A percentile compares a stretch with the other conserved stretches of the same genome.
Conservation (phyloP, 2,329 filamentous ascomycete genomes). For the Colletotrichum sp. region DNA sequence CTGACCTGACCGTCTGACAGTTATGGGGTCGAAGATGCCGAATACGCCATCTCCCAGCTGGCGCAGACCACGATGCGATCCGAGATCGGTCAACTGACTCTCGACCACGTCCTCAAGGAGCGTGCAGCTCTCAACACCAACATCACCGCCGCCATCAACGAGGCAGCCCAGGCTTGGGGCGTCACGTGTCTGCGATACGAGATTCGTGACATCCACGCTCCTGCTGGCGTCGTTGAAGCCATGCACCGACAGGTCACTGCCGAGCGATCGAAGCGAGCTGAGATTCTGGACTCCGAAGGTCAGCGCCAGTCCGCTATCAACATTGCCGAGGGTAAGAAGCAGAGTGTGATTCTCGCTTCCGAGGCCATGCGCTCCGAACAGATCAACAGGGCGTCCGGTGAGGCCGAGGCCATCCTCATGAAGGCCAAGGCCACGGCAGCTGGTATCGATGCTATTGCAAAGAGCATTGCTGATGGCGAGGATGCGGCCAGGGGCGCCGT, state of each 20-base stretch:
- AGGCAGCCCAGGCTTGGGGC: slow-evolving; percentile 95
- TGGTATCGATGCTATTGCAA: slow-evolving; percentile 86
- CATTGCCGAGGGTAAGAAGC: slow-evolving; percentile 96
- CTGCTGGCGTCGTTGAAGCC: slow-evolving; percentile 88
- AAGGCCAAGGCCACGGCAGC: slow-evolving; percentile 85
- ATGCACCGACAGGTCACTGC: slow-evolving; percentile 99
- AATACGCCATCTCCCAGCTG: slow-evolving; percentile 97
- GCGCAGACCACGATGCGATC: slow-evolving; percentile 99
- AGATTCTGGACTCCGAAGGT: slow-evolving; percentile 96
- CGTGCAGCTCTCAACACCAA: slow-evolving; percentile 95
- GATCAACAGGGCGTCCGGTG: slow-evolving; percentile 91
- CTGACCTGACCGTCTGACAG: slow-evolving; percentile 47
- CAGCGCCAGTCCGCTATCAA: slow-evolving; percentile 98
- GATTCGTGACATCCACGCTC: slow-evolving; percentile 97
- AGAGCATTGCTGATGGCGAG: slow-evolving; percentile 74
- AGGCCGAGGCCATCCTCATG: slow-evolving; percentile 89
- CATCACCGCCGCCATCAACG: slow-evolving; percentile 98
- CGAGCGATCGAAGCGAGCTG: slow-evolving; percentile 94
- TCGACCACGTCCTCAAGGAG: slow-evolving; percentile 98
- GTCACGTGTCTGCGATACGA: slow-evolving; percentile 96
- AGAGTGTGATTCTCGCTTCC: slow-evolving; percentile 93
- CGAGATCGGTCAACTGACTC: slow-evolving; percentile 93
- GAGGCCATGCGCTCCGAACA: slow-evolving; percentile 89
- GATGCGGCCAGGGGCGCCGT: slow-evolving; percentile 82
- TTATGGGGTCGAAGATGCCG: slow-evolving; percentile 97